Evolutionary conservation across 2,329 filamentous ascomycete species (phyloP).

Genomic region (Phaeosphaeria sp.): DNA sequence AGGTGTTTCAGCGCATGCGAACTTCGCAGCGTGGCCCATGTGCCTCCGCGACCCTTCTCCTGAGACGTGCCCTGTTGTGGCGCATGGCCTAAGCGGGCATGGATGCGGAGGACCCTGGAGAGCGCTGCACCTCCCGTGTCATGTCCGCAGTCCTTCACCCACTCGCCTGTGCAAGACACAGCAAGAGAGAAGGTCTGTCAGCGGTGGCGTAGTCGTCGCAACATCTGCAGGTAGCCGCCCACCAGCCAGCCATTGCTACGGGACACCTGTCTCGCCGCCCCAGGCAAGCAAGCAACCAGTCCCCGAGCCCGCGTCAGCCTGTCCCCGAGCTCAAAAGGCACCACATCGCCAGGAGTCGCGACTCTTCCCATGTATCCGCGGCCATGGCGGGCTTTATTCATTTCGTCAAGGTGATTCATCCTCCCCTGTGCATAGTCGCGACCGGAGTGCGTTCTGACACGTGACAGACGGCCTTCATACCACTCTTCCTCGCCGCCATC

Average conservation of each 20-base stretch:
- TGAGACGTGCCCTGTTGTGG: slow-evolving; percentile 31
- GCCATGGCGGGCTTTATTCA: slow-evolving; percentile 43
- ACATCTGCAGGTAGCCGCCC: not conserved
- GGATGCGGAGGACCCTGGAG: not conserved
- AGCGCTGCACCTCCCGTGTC: not conserved
- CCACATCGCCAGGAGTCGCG: slow-evolving; percentile 6
- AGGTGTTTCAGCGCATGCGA: slow-evolving; percentile 11
- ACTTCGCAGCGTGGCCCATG: slow-evolving; percentile 1
- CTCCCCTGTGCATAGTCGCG: not conserved
- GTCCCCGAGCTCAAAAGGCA: slow-evolving; percentile 3
- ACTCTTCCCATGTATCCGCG: slow-evolving; percentile 13
- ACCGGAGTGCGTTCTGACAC: not conserved
- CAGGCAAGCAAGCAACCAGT: not conserved
- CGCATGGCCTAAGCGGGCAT: slow-evolving; percentile 8
- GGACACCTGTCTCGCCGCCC: not conserved
- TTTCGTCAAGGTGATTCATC: slow-evolving; percentile 38
- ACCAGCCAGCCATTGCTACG: not conserved
- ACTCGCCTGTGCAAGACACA: not conserved
- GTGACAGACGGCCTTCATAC: slow-evolving; percentile 52
- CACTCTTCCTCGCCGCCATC: slow-evolving; percentile 51
- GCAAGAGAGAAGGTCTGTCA: not conserved
- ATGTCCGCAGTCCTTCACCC: not conserved
- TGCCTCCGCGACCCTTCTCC: slow-evolving; percentile 28
- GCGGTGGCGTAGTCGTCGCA: slow-evolving; percentile 2
- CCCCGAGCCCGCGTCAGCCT: slow-evolving; percentile 6